Evolutionary conservation across 257 asterid genomes (phyloP).

Genomic region (Nicotiana tomentosiformis): DNA sequence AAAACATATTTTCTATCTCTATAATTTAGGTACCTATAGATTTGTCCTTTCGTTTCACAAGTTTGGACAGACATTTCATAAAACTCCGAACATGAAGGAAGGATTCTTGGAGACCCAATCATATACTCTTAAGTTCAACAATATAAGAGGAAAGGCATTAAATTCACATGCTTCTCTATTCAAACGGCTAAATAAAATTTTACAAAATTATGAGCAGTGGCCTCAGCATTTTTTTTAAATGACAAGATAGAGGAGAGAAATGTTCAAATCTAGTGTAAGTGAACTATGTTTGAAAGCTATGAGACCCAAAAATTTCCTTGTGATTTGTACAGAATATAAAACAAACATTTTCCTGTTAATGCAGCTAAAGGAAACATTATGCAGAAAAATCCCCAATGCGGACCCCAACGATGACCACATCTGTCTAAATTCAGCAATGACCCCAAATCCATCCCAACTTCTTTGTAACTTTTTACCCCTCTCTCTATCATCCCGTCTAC

Average conservation of each 20-base stretch:
- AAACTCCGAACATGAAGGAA: background rate
- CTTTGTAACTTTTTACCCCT: background rate
- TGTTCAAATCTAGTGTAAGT: background rate
- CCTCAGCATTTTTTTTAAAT: background rate
- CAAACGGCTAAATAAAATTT: constrained; percentile 4
- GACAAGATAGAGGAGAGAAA: background rate
- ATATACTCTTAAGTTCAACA: background rate
- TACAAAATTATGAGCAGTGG: constrained; percentile 1
- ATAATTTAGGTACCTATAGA: background rate
- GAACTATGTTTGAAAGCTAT: constrained; percentile 3
- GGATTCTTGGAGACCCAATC: background rate
- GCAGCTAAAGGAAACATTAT: background rate
- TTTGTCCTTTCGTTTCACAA: background rate
- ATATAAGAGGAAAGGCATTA: background rate
- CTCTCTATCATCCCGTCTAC: background rate
- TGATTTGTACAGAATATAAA: constrained; percentile 10
- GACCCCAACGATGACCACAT: background rate
- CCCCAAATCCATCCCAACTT: background rate
- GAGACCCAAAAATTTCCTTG: background rate
- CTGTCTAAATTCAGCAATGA: background rate
- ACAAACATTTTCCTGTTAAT: background rate
- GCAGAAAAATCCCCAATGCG: background rate
- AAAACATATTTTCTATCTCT: background rate
- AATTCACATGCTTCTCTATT: constrained; percentile 11
- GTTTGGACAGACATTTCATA: background rate